Evolutionary conservation across 2,329 filamentous ascomycete genomes (phyloP).

Genomic region (Fonsecaea multimorphosa): DNA sequence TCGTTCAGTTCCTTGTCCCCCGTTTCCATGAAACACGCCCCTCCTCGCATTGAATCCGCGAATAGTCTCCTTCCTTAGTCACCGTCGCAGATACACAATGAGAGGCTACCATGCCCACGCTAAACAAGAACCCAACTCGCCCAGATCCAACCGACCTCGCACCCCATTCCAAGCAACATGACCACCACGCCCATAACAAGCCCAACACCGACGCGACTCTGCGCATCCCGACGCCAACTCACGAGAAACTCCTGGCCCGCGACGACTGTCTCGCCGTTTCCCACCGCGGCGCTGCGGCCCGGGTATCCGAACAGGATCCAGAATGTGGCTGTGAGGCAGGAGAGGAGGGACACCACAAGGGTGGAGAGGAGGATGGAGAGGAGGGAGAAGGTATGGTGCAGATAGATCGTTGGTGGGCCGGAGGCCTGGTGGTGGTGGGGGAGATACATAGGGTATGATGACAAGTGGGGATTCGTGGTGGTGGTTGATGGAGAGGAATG

Average conservation of each 20-base stretch:
- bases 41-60: no score
- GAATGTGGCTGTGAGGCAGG: slow-evolving; percentile 29
- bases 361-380: slow-evolving; percentile 24
- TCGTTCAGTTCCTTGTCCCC: no score
- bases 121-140: slow-evolving; percentile 38
- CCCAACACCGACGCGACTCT: slow-evolving; percentile 33
- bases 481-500: not conserved
- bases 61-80: no score
- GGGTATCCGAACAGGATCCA: slow-evolving; percentile 40
- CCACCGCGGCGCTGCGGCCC: slow-evolving; percentile 28
- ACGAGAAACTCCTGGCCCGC: slow-evolving; percentile 16
- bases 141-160: slow-evolving; percentile 35
- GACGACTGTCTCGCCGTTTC: slow-evolving; percentile 22
- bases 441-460: no score
- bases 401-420: slow-evolving; percentile 20
- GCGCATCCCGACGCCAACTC: slow-evolving; percentile 37
- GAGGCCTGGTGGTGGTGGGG: no score
- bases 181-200: slow-evolving; percentile 38
- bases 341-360: slow-evolving; percentile 25
- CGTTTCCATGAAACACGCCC: no score
- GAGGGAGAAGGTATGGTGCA: slow-evolving; percentile 36
- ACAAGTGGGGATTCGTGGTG: not conserved
- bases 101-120: no score
- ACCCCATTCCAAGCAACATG: slow-evolving; percentile 25
- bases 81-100: no score